A percentile compares a stretch with the other conserved stretches of the same genome.
Conservation (phyloP, 1,284 basidiomycete species). For the Rhodotorula glutinis region DNA sequence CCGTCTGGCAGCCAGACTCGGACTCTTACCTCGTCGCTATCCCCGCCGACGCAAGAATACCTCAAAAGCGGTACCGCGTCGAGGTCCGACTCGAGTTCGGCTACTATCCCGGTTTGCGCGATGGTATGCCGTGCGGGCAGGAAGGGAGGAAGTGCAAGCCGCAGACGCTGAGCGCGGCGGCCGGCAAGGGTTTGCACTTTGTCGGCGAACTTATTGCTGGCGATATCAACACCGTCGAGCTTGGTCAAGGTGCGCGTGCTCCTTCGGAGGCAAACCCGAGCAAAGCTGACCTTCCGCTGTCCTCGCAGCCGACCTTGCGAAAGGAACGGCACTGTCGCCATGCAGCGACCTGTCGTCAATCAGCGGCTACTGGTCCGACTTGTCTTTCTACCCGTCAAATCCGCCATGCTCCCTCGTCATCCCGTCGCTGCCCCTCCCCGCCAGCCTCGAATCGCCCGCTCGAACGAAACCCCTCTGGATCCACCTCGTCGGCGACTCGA, state of each 20-base stretch:
- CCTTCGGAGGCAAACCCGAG: too few species aligned
- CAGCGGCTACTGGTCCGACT: slow-evolving; percentile 21
- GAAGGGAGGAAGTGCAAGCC: neutral
- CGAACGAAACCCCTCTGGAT: slow-evolving; percentile 22
- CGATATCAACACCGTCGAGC: neutral
- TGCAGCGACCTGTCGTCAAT: slow-evolving; percentile 19
- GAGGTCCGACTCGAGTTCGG: slow-evolving; percentile 31
- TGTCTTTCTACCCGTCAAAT: slow-evolving; percentile 1
- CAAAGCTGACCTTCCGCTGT: neutral
- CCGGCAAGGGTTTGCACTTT: slow-evolving; percentile 9
- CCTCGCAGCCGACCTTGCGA: neutral
- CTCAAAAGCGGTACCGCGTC: slow-evolving; percentile 10
- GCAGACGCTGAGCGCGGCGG: neutral
- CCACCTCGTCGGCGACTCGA: slow-evolving; percentile 37
- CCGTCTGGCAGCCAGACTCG: neutral
- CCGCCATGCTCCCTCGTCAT: slow-evolving; percentile 17
- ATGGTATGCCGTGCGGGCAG: slow-evolving; percentile 13
- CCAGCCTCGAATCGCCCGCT: neutral
- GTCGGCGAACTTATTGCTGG: neutral
- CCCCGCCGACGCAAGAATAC: neutral
- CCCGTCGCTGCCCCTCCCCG: slow-evolving; percentile 2
- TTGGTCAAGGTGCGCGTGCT: slow-evolving; percentile 9
- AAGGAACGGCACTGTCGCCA: neutral
- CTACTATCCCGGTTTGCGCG: slow-evolving; percentile 2
- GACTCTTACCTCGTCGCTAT: slow-evolving; percentile 2